Evolutionary conservation across 2,329 filamentous ascomycete genomes (phyloP).

Genomic region (Beauveria bassiana): DNA sequence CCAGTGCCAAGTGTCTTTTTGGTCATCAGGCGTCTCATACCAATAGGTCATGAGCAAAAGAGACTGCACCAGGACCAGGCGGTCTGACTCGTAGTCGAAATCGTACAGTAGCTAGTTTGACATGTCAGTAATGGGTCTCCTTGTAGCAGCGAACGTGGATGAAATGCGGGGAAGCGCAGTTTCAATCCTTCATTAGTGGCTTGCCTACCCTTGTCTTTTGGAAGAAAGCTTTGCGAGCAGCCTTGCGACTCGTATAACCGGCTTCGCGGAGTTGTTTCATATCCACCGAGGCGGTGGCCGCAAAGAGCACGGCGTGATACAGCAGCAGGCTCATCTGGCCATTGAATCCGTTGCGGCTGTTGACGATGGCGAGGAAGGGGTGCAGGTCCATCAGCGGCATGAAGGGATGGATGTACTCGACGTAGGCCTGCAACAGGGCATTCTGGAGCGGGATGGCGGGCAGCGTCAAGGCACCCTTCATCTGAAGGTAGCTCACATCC

Average conservation of each 20-base stretch:
- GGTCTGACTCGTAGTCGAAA: slow-evolving; percentile 89
- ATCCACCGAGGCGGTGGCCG: slow-evolving; percentile 80
- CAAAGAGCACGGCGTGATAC: slow-evolving; percentile 94
- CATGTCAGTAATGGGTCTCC: slow-evolving; percentile 19
- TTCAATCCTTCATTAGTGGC: not conserved
- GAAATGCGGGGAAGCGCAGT: not conserved
- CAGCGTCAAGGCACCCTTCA: slow-evolving; percentile 77
- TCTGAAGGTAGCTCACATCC: slow-evolving; percentile 73
- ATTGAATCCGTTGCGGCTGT: slow-evolving; percentile 58
- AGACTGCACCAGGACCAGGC: slow-evolving; percentile 80
- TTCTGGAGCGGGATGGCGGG: slow-evolving; percentile 65
- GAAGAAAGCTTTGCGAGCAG: slow-evolving; percentile 81
- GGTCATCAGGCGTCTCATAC: slow-evolving; percentile 94
- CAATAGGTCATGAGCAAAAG: slow-evolving; percentile 92
- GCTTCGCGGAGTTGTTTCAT: slow-evolving; percentile 67
- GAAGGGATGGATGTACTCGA: slow-evolving; percentile 87
- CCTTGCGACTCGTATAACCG: slow-evolving; percentile 71
- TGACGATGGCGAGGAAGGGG: slow-evolving; percentile 52
- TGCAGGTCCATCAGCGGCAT: slow-evolving; percentile 78
- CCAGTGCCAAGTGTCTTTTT: slow-evolving; percentile 98
- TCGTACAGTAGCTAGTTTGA: slow-evolving; percentile 65
- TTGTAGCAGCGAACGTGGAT: not conserved
- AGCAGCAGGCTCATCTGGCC: slow-evolving; percentile 75
- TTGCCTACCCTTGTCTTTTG: slow-evolving; percentile 69
- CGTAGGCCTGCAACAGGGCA: slow-evolving; percentile 72